A percentile compares a stretch with the other conserved stretches of the same genome.
phyloP scores from a whole-genome alignment of 352 stramenopile genomes.

The Pythium coloratum region DNA sequence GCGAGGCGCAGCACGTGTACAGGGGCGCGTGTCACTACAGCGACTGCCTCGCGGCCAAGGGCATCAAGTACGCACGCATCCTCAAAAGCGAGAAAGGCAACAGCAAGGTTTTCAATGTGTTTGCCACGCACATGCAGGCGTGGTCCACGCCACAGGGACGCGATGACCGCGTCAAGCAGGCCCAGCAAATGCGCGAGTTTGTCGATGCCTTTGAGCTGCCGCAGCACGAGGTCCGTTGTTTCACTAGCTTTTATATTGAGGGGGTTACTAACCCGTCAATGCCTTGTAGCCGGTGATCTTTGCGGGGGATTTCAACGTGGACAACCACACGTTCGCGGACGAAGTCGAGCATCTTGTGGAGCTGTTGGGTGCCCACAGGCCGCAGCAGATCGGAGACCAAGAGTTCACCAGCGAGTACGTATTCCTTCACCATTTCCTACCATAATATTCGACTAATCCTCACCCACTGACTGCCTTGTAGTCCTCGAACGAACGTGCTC shows the following conservation, averaged over 20 bases:
- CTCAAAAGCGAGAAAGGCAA: conserved; percentile 54
- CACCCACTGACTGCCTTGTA: conserved; percentile 19
- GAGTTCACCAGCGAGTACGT: conserved; percentile 82
- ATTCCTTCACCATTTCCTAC: background rate
- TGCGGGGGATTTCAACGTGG: conserved; percentile 83
- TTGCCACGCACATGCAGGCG: conserved; percentile 86
- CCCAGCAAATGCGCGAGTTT: conserved; percentile 52
- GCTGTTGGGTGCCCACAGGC: conserved; percentile 50
- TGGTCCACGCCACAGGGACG: conserved; percentile 73
- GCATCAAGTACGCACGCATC: conserved; percentile 79
- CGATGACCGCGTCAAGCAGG: conserved; percentile 64
- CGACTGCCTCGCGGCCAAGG: conserved; percentile 81
- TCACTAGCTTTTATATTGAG: too few species aligned
- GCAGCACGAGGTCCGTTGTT: conserved; percentile 50
- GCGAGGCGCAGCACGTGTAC: conserved; percentile 80
- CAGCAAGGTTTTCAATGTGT: conserved; percentile 84
- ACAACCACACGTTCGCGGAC: conserved; percentile 71
- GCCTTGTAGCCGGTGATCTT: conserved; percentile 66
- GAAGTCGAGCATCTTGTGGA: conserved; percentile 69
- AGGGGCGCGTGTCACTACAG: conserved; percentile 76
- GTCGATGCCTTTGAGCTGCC: conserved; percentile 63
- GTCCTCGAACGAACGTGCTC: conserved; percentile 73
- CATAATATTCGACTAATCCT: background rate
- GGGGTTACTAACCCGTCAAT: background rate
- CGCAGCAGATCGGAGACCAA: conserved; percentile 51